Base-by-base conservation (phyloP, 2,329 filamentous ascomycete genomes). In the Botryotinia narcissicola region DNA sequence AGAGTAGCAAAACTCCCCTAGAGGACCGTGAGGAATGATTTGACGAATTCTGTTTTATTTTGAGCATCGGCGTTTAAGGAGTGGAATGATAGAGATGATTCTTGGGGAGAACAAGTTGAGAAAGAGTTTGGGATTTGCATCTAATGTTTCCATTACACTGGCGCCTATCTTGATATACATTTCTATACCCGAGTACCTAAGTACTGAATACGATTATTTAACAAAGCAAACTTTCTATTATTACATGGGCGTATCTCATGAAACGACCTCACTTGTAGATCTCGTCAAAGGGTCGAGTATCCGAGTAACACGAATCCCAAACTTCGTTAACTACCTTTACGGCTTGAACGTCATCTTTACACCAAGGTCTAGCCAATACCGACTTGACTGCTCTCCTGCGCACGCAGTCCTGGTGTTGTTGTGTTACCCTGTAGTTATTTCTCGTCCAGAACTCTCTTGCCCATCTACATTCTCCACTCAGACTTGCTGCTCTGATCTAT, bases 241-340 rank as follows among this genome's bases (percentile, higher is more conserved):
- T 51, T 66, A 71, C 69, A 71, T 66, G 44, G 44, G 25, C 40
- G 40, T 71, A 54, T 67, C 22, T 46, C 29, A 54, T 54, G 73
- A 42, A 54, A 51, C 48, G 73, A 75, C 54, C 64, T 84, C 82
- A 95, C 82, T 93, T 91, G 82, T 97, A 99, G 71, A 99, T 94
- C 82, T 98, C 95, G 82, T 98, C 94, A 83, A 99, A 99, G 3
- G 96, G 96, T 80, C 96, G 87, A 6, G 95, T 98, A 83, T 99
- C 96, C 70, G 89, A 86, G 82, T 97, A 99, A 83, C 96, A 99
- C 79, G 94, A 98, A 78, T 97, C 95, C 94, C 95, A 99, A n/a
- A 99, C 96, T 83, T 97, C 92, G 83, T 98, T 96, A 73, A 99
- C 94, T 40, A 97, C 91, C 84, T 92, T 93, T 70, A 90, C 88